phyloP scores from a whole-genome alignment of 768 basidiomycete species.

The Filobasidium wieringae region DNA sequence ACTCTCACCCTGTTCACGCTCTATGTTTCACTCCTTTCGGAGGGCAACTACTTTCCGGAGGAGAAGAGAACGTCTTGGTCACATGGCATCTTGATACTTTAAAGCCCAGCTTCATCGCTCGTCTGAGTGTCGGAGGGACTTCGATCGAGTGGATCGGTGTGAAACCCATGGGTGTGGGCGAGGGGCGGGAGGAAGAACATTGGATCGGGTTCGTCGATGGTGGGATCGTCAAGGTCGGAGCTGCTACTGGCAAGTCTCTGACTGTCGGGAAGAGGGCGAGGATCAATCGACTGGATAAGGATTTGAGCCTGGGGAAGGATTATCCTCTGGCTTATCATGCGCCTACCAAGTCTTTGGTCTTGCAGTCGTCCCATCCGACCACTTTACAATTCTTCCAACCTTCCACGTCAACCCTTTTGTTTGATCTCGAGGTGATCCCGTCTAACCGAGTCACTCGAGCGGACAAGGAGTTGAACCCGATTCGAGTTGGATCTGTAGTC shows the following conservation, averaged over 20 bases:
- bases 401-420: conserved; percentile 54
- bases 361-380: conserved; percentile 88
- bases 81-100: conserved; percentile 89
- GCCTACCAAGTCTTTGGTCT: conserved; percentile 59
- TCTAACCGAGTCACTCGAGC: conserved; percentile 78
- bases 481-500: conserved; percentile 58
- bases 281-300: conserved; percentile 61
- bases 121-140: conserved; percentile 78
- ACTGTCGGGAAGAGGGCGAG: conserved; percentile 43
- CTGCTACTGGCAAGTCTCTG: conserved; percentile 59
- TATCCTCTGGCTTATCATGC: conserved; percentile 67
- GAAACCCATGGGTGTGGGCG: conserved; percentile 40
- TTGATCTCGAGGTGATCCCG: conserved; percentile 84
- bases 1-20: conserved; percentile 82
- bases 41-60: conserved; percentile 82
- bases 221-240: conserved; percentile 60
- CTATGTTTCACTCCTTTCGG: conserved; percentile 81
- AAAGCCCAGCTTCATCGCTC: conserved; percentile 81
- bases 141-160: conserved; percentile 42
- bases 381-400: conserved; percentile 87
- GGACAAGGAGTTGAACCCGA: conserved; percentile 61
- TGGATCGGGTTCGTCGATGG: conserved; percentile 72
- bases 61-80: conserved; percentile 90
- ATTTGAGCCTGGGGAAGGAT: conserved; percentile 10
- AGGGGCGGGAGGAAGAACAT: conserved; percentile 64